These are phyloP conservation scores for Trypanosoma platydactyli DNA, from an alignment of 208 protist species.

Conservation along the genomic window DNA sequence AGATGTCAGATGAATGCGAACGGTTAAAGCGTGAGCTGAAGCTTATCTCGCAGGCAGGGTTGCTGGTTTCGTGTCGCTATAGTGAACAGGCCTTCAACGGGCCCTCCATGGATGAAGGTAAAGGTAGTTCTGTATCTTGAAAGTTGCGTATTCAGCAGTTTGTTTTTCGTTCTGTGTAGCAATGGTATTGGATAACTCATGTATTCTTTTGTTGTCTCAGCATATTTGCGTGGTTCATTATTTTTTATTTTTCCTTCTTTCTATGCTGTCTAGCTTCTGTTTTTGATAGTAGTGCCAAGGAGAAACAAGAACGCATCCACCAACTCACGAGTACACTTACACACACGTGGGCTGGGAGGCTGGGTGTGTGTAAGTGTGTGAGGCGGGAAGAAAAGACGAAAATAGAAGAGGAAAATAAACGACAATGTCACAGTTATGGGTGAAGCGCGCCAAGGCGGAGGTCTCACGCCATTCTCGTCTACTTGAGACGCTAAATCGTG, in stretches of 20 bases:
- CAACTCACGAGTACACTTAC: no score
- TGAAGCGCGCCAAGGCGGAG: slow-evolving; percentile 87
- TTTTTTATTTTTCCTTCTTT: not conserved
- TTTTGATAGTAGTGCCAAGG: not conserved
- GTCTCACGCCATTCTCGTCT: slow-evolving; percentile 80
- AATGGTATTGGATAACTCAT: not conserved
- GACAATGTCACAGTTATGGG: slow-evolving; percentile 84
- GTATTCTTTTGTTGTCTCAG: not conserved
- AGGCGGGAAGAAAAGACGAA: no score
- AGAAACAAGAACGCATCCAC: no score
- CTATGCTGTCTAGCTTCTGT: not conserved
- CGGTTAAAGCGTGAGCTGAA: slow-evolving; percentile 14
- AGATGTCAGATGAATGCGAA: slow-evolving; percentile 14
- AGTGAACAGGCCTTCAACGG: not conserved
- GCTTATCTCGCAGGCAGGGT: slow-evolving; percentile 16
- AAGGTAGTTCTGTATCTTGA: not conserved
- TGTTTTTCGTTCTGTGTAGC: not conserved
- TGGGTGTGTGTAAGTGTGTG: no score
- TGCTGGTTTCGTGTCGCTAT: slow-evolving; percentile 4
- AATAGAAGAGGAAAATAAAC: not conserved
- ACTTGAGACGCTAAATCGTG: slow-evolving; percentile 80
- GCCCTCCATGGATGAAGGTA: not conserved
- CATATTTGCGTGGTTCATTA: not conserved
- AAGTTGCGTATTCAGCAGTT: not conserved
- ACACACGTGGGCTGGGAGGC: no score